Conservation (phyloP, 495 filamentous ascomycete genomes). For the Parmelia sp. region DNA sequence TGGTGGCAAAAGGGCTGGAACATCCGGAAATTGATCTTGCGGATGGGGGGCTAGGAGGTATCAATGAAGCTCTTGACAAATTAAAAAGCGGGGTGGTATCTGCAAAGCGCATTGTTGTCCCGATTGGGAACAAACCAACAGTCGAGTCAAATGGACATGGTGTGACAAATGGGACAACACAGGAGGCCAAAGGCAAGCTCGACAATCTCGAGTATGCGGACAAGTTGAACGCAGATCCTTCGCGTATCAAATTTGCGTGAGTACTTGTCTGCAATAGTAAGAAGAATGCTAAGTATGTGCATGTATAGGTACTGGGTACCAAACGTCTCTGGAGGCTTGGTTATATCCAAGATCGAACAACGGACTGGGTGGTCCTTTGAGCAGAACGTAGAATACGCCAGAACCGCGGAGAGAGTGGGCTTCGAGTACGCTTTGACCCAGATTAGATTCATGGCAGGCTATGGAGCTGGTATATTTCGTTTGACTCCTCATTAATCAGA, state of each 20-base stretch:
- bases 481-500: not conserved
- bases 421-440: constrained; percentile 46
- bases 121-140: constrained; percentile 20
- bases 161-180: not conserved
- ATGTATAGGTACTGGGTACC: constrained; percentile 42
- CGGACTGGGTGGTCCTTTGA: constrained; percentile 41
- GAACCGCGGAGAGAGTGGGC: constrained; percentile 38
- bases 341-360: constrained; percentile 45
- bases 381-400: constrained; percentile 40
- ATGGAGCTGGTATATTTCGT: constrained; percentile 35
- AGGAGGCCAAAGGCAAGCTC: not conserved
- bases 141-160: not conserved
- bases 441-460: constrained; percentile 45
- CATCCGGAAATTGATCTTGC: constrained; percentile 54
- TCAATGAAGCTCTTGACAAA: constrained; percentile 56
- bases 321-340: constrained; percentile 44
- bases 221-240: constrained; percentile 27
- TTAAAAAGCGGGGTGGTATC: constrained; percentile 51
- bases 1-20: constrained; percentile 41
- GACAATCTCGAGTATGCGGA: constrained; percentile 27
- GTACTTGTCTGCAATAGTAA: not conserved
- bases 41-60: constrained; percentile 51
- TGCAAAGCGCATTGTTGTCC: constrained; percentile 56
- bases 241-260: constrained; percentile 32
- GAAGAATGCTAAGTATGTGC: constrained; percentile 1